Base-by-base conservation (phyloP, 2,329 filamentous ascomycete genomes). In the Raffaelea albimanens region DNA sequence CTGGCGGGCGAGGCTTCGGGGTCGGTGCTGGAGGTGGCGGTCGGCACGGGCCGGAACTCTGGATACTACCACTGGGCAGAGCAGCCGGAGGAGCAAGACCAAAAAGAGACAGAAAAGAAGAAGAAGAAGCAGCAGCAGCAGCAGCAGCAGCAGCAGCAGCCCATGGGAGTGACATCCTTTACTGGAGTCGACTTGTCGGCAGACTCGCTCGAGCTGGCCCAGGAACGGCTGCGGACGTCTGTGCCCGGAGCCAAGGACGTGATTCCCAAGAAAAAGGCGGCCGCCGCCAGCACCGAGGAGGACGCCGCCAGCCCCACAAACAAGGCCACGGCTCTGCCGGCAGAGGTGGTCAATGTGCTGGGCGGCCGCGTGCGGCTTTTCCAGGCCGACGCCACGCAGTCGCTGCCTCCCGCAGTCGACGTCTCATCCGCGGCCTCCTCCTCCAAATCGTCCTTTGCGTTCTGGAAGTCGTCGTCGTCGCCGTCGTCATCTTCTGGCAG, bases 41-140 rank as follows among this genome's bases (percentile, higher is more conserved):
- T 82, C 48, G 80, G 80, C 18, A 80, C 79, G 3, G 80, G 80
- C 3, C 68, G 80, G 13, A 83, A 83, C 56, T 57, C 82, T 16
- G 65, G 69, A 36, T 78, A 72, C 59, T 82, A 82, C 58, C 65
- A 73, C 56, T 83, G 78, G 77, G 66, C 65, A 10, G n/a, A n/a
- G n/a, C n/a, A n/a, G n/a, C n/a, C n/a, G n/a, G n/a, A n/a, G n/a
- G n/a, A 5, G 16, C 31, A 20, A n/a, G 16, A n/a, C n/a, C n/a
- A n/a, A n/a, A n/a, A n/a, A n/a, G n/a, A n/a, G n/a, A 16, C 34
- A 38, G 34, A 38, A 5, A 19, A 38, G 18, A 16, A 7, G 18
- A 16, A 38, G 18, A 53, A 56, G 52, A 52, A 52, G 39, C 45
- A 51, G 23, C 47, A 57, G 48, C 48, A 53, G 20, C 46, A 57